Evolutionary conservation across 1,284 basidiomycete genomes (phyloP).

Genomic region (Somion occarium): DNA sequence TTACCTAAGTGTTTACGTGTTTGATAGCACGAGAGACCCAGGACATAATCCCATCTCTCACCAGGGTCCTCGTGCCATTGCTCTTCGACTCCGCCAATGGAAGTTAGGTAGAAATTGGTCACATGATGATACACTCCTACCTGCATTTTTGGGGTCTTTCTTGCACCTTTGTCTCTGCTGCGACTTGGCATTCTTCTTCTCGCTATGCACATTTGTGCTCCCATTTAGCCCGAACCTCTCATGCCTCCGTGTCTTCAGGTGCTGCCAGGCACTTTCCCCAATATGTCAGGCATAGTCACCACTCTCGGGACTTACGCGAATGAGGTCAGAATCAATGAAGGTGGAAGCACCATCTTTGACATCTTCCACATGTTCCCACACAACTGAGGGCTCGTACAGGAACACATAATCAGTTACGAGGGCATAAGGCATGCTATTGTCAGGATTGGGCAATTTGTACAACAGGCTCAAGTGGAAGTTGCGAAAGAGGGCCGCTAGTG

Average conservation of each 20-base stretch:
- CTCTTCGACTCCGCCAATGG: no score
- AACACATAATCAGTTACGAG: constrained; percentile 84
- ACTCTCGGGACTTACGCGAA: constrained; percentile 60
- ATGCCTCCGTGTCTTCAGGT: constrained; percentile 60
- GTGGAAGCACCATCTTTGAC: constrained; percentile 73
- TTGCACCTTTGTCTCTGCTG: constrained; percentile 21
- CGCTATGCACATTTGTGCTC: constrained; percentile 28
- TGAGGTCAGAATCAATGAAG: constrained; percentile 72
- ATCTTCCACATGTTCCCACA: constrained; percentile 89
- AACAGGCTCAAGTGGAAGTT: constrained; percentile 87
- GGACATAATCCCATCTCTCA: constrained; percentile 60
- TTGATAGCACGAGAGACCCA: constrained; percentile 30
- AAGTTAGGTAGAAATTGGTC: constrained; percentile 11
- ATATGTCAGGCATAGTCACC: constrained; percentile 78
- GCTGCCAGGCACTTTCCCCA: constrained; percentile 67
- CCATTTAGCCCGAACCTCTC: constrained; percentile 33
- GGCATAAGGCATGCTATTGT: constrained; percentile 59
- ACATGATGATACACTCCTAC: constrained; percentile 64
- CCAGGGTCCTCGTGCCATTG: constrained; percentile 59
- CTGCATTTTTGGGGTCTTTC: constrained; percentile 26
- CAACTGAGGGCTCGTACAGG: constrained; percentile 67
- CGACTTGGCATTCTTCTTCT: constrained; percentile 24
- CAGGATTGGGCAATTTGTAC: constrained; percentile 48
- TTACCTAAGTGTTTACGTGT: constrained; percentile 40
- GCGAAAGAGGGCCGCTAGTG: constrained; percentile 79